phyloP scores from a whole-genome alignment of 805 yeast species.

The Barnettozyma botsteinii region DNA sequence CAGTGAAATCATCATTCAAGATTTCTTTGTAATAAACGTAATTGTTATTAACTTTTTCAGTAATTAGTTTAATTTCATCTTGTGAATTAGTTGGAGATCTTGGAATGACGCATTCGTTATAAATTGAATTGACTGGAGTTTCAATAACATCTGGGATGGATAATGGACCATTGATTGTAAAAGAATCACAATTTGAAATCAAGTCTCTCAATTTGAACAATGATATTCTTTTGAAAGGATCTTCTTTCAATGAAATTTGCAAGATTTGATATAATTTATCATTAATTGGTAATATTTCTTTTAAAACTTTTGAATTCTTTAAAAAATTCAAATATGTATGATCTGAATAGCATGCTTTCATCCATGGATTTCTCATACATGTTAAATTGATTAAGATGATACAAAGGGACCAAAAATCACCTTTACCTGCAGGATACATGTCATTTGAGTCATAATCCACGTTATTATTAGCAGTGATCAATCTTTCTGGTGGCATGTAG shows the following conservation, averaged over 20 bases:
- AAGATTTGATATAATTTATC: slow-evolving; percentile 51
- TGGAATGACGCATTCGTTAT: not conserved
- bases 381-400: slow-evolving; percentile 74
- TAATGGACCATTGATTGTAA: slow-evolving; percentile 21
- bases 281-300: slow-evolving; percentile 69
- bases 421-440: slow-evolving; percentile 60
- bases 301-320: slow-evolving; percentile 47
- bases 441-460: slow-evolving; percentile 21
- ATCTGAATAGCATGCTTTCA: slow-evolving; percentile 61
- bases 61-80: not conserved
- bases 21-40: no score
- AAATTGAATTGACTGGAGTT: not conserved
- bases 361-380: slow-evolving; percentile 89
- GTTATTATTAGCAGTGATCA: slow-evolving; percentile 30
- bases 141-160: slow-evolving; percentile 11
- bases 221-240: slow-evolving; percentile 30
- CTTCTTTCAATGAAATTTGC: slow-evolving; percentile 26
- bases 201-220: slow-evolving; percentile 18
- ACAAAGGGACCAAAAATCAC: slow-evolving; percentile 86
- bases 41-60: not conserved
- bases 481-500: slow-evolving; percentile 90
- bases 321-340: slow-evolving; percentile 61
- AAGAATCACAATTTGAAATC: slow-evolving; percentile 15
- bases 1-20: no score
- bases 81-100: not conserved